phyloP scores from a whole-genome alignment of 257 asterid species.

The Striga asiatica region DNA sequence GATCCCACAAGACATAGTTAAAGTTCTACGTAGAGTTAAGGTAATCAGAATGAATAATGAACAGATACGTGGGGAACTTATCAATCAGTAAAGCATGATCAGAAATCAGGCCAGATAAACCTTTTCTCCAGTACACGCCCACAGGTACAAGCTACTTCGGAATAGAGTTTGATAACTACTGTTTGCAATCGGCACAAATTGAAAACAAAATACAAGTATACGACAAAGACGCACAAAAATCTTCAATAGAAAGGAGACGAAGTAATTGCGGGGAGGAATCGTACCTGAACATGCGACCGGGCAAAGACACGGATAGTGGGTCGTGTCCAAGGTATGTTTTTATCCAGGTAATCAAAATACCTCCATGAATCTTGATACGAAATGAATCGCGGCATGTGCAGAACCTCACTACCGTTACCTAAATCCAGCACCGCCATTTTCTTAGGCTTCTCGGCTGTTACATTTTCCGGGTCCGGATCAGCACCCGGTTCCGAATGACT shows the following conservation, averaged over 20 bases:
- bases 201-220: background rate
- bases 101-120: too few species aligned
- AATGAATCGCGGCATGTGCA: conserved; percentile 48
- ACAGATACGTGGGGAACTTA: background rate
- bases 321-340: conserved; percentile 84
- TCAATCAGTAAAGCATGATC: background rate
- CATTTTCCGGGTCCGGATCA: conserved; percentile 11
- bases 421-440: conserved; percentile 33
- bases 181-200: background rate
- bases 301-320: conserved; percentile 85
- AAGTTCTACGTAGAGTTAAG: too few species aligned
- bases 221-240: background rate
- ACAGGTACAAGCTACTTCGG: too few species aligned
- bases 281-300: conserved; percentile 59
- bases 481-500: conserved; percentile 4
- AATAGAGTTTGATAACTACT: background rate
- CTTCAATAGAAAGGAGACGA: background rate
- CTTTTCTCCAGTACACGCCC: too few species aligned
- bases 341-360: conserved; percentile 66
- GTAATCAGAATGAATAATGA: too few species aligned
- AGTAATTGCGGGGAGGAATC: background rate
- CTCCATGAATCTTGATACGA: conserved; percentile 55
- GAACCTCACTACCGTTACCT: conserved; percentile 56
- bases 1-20: too few species aligned
- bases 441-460: conserved; percentile 16